These are phyloP conservation scores for Moricandia arvensis DNA, from an alignment of 345 rosid species.

Conservation along the genomic window DNA sequence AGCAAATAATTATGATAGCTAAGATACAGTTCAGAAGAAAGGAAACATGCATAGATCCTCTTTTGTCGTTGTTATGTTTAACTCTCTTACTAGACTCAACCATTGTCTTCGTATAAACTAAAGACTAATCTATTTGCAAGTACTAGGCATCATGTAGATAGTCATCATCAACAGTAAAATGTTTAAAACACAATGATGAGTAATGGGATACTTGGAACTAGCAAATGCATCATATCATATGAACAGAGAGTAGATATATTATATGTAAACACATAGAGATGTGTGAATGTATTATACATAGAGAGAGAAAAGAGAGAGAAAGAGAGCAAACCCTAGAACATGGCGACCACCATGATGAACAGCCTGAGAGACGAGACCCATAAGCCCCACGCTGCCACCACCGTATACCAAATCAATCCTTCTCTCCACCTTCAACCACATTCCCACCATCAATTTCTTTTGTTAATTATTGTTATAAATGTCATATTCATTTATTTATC, in stretches of 20 bases:
- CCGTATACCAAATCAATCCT: slow-evolving; percentile 96
- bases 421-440: slow-evolving; percentile 75
- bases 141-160: slow-evolving; percentile 25
- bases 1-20: slow-evolving; percentile 1
- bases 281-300: slow-evolving; percentile 14
- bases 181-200: slow-evolving; percentile 33
- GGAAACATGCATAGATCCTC: slow-evolving; percentile 35
- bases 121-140: slow-evolving; percentile 6
- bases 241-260: background rate
- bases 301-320: slow-evolving; percentile 24
- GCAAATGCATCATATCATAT: slow-evolving; percentile 25
- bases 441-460: slow-evolving; percentile 45
- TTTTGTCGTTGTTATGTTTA: slow-evolving; percentile 32
- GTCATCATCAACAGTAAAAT: slow-evolving; percentile 28
- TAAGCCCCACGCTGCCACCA: slow-evolving; percentile 97
- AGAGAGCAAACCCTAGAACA: slow-evolving; percentile 83
- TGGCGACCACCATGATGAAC: slow-evolving; percentile 99
- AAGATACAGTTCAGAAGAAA: slow-evolving; percentile 32
- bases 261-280: slow-evolving; percentile 16
- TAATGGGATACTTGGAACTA: slow-evolving; percentile 25
- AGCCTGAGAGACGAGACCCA: slow-evolving; percentile 98
- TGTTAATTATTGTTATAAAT: background rate
- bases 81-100: slow-evolving; percentile 4
- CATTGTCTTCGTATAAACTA: background rate
- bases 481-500: slow-evolving; percentile 18